Conservation (phyloP, 352 stramenopile species). For the Pythium oligandrum region DNA sequence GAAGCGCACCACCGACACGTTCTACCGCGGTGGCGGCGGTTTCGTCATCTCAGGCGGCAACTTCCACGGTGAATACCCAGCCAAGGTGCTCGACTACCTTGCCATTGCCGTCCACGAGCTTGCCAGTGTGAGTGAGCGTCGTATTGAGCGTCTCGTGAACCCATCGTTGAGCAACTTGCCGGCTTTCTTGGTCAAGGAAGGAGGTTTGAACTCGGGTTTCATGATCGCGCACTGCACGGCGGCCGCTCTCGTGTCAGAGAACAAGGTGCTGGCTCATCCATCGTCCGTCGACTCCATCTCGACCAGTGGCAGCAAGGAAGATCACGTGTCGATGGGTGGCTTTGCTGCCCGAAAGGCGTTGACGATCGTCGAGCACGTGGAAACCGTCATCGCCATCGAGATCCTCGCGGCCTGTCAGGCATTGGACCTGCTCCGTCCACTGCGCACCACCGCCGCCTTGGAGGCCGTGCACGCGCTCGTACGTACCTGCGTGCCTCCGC, state of each 20-base stretch:
- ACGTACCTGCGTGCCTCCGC: slow-evolving; percentile 43
- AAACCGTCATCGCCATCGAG: slow-evolving; percentile 87
- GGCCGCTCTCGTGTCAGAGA: slow-evolving; percentile 83
- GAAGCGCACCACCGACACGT: slow-evolving; percentile 80
- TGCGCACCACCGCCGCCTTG: slow-evolving; percentile 76
- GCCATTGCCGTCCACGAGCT: slow-evolving; percentile 87
- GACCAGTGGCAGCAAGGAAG: slow-evolving; percentile 83
- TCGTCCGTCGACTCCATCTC: slow-evolving; percentile 88
- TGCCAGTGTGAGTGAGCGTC: slow-evolving; percentile 78
- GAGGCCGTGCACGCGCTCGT: slow-evolving; percentile 80
- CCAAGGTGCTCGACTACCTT: slow-evolving; percentile 87
- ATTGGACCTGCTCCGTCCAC: slow-evolving; percentile 79
- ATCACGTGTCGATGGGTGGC: slow-evolving; percentile 88
- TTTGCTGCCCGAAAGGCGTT: slow-evolving; percentile 82
- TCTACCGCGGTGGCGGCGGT: slow-evolving; percentile 69
- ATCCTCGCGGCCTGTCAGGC: slow-evolving; percentile 83
- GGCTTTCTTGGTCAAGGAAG: slow-evolving; percentile 82
- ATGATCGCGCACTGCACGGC: slow-evolving; percentile 90
- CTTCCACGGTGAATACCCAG: slow-evolving; percentile 89
- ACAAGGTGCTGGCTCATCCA: slow-evolving; percentile 87
- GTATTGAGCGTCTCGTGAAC: slow-evolving; percentile 87
- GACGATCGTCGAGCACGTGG: slow-evolving; percentile 82
- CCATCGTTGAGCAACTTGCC: slow-evolving; percentile 80
- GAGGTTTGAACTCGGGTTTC: slow-evolving; percentile 87
- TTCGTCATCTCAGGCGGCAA: slow-evolving; percentile 90